Conservation (phyloP, 768 basidiomycete species). For the Exsudoporus frostii region DNA sequence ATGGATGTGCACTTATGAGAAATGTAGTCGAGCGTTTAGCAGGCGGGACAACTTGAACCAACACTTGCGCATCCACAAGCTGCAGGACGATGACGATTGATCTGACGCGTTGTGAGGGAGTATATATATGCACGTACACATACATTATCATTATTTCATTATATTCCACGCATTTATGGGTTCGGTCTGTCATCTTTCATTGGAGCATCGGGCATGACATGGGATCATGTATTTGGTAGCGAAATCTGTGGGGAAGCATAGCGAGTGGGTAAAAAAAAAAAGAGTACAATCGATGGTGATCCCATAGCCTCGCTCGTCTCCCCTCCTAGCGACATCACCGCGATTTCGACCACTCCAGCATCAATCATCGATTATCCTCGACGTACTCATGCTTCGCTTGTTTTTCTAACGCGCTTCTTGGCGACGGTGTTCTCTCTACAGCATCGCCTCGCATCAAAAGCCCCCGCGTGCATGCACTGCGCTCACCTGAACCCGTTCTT, state of each 20-base stretch:
- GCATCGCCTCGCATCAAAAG: not conserved
- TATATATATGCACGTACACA: not conserved
- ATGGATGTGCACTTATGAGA: conserved; percentile 47
- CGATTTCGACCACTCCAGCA: not conserved
- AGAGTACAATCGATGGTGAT: conserved; percentile 14
- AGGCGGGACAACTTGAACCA: conserved; percentile 76
- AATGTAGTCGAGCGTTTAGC: conserved; percentile 70
- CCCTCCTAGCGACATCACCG: not conserved
- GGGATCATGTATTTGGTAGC: conserved; percentile 19
- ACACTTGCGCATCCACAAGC: conserved; percentile 61
- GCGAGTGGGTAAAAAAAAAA: conserved; percentile 3
- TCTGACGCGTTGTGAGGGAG: not conserved
- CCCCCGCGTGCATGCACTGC: fast-evolving
- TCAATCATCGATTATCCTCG: not conserved
- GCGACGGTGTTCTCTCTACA: conserved; percentile 84
- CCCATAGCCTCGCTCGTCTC: not conserved
- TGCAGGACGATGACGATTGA: conserved; percentile 20
- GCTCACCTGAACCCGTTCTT: conserved; percentile 94
- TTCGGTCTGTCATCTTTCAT: not conserved
- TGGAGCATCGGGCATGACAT: conserved; percentile 3
- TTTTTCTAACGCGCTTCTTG: conserved; percentile 72
- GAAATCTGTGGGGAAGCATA: conserved; percentile 6
- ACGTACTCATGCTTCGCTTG: conserved; percentile 44
- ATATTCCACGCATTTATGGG: conserved; percentile 7
- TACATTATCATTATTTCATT: conserved; percentile 16